Evolutionary conservation across 805 yeast species (phyloP).

Genomic region (Scheffersomyces ergatensis): DNA sequence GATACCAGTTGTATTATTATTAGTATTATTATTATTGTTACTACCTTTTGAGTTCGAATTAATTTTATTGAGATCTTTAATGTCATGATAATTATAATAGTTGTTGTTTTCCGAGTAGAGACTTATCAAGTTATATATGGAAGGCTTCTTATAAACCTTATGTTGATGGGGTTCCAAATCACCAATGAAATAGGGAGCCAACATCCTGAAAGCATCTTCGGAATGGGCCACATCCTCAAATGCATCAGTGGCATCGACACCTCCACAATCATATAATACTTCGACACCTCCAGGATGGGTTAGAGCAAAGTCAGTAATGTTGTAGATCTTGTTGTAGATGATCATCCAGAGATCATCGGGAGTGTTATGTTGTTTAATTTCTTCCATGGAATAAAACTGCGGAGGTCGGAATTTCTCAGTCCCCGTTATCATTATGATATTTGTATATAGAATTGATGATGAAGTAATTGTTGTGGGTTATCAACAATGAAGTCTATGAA

Average conservation of each 20-base stretch:
- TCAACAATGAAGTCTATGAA: too few species aligned
- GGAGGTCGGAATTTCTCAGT: neutral
- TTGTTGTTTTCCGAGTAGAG: neutral
- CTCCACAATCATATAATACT: slow-evolving; percentile 78
- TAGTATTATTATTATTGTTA: neutral
- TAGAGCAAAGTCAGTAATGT: slow-evolving; percentile 65
- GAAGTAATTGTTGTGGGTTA: too few species aligned
- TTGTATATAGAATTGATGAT: too few species aligned
- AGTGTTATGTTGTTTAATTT: slow-evolving; percentile 70
- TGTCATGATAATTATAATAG: neutral
- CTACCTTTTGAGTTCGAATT: neutral
- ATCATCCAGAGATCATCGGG: slow-evolving; percentile 83
- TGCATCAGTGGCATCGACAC: slow-evolving; percentile 68
- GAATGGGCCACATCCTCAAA: slow-evolving; percentile 49
- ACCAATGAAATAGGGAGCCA: slow-evolving; percentile 27
- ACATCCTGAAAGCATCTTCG: slow-evolving; percentile 30
- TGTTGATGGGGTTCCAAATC: slow-evolving; percentile 11
- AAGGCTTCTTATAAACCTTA: neutral
- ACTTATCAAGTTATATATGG: neutral
- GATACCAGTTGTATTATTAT: neutral
- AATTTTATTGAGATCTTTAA: neutral
- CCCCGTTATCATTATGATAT: neutral
- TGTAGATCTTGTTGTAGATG: slow-evolving; percentile 76
- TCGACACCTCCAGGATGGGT: slow-evolving; percentile 80
- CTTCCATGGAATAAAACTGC: slow-evolving; percentile 25